Conservation (phyloP, 2,329 filamentous ascomycete genomes). For the Acarospora socialis region DNA sequence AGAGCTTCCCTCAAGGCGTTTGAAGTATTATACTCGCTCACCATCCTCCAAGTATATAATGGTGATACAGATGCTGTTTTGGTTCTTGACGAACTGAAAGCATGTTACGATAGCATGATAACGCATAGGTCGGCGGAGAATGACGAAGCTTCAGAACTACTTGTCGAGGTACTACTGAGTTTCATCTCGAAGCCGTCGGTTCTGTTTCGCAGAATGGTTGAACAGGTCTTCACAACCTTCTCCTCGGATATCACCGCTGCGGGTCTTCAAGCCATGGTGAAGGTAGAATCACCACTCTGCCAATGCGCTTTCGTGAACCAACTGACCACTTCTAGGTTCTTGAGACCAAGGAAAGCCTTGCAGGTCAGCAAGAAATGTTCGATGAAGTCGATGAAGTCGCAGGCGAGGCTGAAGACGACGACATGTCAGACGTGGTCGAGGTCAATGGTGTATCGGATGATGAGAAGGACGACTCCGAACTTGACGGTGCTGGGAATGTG, state of each 20-base stretch:
- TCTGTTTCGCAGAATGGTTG: conserved; percentile 70
- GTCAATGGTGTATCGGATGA: conserved; percentile 26
- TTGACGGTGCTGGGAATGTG: conserved; percentile 29
- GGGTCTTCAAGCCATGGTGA: conserved; percentile 50
- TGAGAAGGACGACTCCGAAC: conserved; percentile 32
- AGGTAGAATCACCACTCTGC: conserved; percentile 23
- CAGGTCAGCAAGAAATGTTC: conserved; percentile 79
- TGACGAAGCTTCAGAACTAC: conserved; percentile 45
- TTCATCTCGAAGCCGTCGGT: conserved; percentile 76
- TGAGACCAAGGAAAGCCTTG: conserved; percentile 61
- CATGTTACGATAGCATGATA: conserved; percentile 53
- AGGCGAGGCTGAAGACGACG: conserved; percentile 37
- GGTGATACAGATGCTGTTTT: conserved; percentile 75
- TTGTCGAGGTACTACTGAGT: conserved; percentile 81
- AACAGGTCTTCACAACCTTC: conserved; percentile 78
- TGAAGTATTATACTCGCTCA: conserved; percentile 63
- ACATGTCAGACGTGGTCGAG: conserved; percentile 27
- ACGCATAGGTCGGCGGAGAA: conserved; percentile 15
- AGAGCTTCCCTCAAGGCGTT: conserved; percentile 37
- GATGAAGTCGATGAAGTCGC: conserved; percentile 49
- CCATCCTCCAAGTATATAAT: conserved; percentile 79
- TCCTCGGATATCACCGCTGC: conserved; percentile 58
- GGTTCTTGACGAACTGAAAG: conserved; percentile 66
- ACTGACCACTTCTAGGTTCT: conserved; percentile 50
- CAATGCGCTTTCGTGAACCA: conserved; percentile 6